These are phyloP conservation scores for Colletotrichum lupini DNA, from an alignment of 2,329 filamentous ascomycete species.

Conservation along the genomic window DNA sequence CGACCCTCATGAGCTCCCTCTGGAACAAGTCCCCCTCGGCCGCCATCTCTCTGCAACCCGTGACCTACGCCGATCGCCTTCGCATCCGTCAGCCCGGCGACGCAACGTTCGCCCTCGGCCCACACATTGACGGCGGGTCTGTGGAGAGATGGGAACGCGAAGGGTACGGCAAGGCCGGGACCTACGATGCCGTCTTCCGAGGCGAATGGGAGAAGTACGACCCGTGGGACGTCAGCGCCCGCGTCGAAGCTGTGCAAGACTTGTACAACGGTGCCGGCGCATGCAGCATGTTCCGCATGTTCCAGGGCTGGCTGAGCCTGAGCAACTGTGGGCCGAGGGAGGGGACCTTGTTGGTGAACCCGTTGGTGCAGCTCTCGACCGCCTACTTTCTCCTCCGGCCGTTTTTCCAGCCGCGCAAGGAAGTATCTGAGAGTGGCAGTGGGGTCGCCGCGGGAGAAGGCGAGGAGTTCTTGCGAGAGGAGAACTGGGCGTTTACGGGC, in stretches of 20 bases:
- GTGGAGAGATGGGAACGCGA: slow-evolving; percentile 79
- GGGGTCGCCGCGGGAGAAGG: slow-evolving; percentile 34
- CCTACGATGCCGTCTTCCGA: slow-evolving; percentile 79
- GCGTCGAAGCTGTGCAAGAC: slow-evolving; percentile 76
- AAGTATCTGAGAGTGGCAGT: slow-evolving; percentile 39
- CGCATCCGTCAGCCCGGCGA: slow-evolving; percentile 80
- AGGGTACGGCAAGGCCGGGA: slow-evolving; percentile 73
- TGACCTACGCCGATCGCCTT: slow-evolving; percentile 77
- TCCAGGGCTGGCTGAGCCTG: slow-evolving; percentile 90
- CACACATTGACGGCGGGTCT: slow-evolving; percentile 79
- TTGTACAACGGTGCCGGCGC: slow-evolving; percentile 84
- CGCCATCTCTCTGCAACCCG: slow-evolving; percentile 64
- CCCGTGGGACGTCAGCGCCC: slow-evolving; percentile 80
- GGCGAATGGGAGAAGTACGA: slow-evolving; percentile 87
- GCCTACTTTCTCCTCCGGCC: slow-evolving; percentile 85
- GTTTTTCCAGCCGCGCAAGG: slow-evolving; percentile 72
- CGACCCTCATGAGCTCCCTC: slow-evolving; percentile 68
- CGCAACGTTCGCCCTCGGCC: slow-evolving; percentile 75
- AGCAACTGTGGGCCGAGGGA: slow-evolving; percentile 77
- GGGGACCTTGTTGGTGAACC: slow-evolving; percentile 86
- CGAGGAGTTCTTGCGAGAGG: slow-evolving; percentile 56
- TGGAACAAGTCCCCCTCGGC: slow-evolving; percentile 66
- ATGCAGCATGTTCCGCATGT: slow-evolving; percentile 87
- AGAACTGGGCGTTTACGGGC: slow-evolving; percentile 70
- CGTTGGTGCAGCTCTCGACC: slow-evolving; percentile 78